These are phyloP conservation scores for Apiotrichum montevideense DNA, from an alignment of 1,284 basidiomycete species.

Conservation along the genomic window DNA sequence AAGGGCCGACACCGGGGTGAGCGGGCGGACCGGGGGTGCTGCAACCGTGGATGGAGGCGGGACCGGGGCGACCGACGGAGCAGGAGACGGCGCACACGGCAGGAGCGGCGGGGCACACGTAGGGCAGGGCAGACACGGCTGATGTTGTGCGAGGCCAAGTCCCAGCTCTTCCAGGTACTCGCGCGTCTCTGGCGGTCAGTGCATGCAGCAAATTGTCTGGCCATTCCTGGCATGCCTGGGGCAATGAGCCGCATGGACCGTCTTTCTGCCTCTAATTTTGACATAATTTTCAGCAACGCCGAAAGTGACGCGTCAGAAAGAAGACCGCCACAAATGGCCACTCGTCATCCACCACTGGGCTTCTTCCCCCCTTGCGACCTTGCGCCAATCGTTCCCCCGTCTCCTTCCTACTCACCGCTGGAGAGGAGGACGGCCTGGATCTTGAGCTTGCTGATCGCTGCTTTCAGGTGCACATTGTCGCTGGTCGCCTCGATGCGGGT, in stretches of 20 bases:
- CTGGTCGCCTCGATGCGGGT: not conserved
- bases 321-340: no score
- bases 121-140: not conserved
- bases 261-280: no score
- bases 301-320: no score
- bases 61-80: not conserved
- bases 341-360: no score
- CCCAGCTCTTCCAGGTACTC: conserved; percentile 1
- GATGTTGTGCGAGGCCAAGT: not conserved
- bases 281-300: no score
- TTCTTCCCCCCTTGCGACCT: no score
- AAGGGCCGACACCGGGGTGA: not conserved
- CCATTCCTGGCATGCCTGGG: no score
- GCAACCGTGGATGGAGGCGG: not conserved
- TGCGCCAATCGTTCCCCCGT: no score
- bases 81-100: not conserved
- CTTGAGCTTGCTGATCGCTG: not conserved
- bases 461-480: not conserved
- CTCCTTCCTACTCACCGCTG: not conserved
- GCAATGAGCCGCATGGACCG: no score
- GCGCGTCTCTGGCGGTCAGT: not conserved
- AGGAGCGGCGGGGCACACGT: not conserved
- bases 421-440: conserved; percentile 1
- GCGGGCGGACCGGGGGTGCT: not conserved
- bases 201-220: not conserved